Evolutionary conservation across 2,329 filamentous ascomycete genomes (phyloP), one percentile per base, ranked within the genome.

Genomic region (Alternaria triticina): DNA sequence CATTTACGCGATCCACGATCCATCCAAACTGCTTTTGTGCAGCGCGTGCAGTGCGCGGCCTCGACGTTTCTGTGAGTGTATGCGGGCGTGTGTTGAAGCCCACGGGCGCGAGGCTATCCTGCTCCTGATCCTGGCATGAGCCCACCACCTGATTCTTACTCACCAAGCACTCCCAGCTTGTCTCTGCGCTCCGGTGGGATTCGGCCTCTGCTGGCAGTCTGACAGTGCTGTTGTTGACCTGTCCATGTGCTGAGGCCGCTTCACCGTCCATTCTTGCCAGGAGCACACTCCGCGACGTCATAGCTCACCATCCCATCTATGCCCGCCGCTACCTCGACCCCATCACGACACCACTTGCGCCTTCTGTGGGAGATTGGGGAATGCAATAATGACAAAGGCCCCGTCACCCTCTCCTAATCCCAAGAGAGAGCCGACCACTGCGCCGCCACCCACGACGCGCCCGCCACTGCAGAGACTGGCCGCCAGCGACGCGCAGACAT

Each of bases 381-480:
- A 71, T 74, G 73, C 71, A 61, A 75, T 63, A 64, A 77, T 77
- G 74, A 72, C 70, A 56, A 67, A 67, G 68, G 61, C 63, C 56
- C 71, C 73, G 54, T 61, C 71, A 54, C 66, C 67, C 47, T 74
- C 74, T 62, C 72, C 72, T 57, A 67, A 59, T 50, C 64, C 66
- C 36, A 67, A 64, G 67, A 64, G 66, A 62, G 63, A 64, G 33
- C n/a, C n/a, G n/a, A n/a, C n/a, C n/a, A 43, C 55, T 9, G 43
- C 59, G 11, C 47, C 59, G 50, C 59, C 62, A 55, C 62, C 59
- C 27, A 54, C 62, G 11, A 40, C 67, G 23, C 73, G 75, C 40
- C 76, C 76, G 46, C 66, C 67, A 43, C 69, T 78, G 65, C 75
- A 77, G 45, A 74, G 73, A 60, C 67, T 67, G 40, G 57, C 73